phyloP scores from a whole-genome alignment of 371 early-diverging fungal genomes.

The Dinochytrium kinnereticum region DNA sequence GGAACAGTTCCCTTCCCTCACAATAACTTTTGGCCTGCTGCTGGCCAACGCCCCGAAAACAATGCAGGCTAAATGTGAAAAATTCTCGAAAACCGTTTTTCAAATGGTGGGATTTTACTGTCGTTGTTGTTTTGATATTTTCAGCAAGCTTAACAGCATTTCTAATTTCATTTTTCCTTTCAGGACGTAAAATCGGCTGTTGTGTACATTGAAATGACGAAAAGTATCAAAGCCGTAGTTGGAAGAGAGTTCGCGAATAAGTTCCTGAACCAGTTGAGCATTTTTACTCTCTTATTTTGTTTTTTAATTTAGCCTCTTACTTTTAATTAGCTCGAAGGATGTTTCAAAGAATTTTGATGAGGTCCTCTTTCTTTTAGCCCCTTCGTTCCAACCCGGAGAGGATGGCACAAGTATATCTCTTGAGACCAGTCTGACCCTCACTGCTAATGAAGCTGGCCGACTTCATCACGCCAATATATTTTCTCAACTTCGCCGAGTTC shows the following conservation, averaged over 20 bases:
- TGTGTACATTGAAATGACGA: background rate
- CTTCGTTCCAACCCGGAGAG: no score
- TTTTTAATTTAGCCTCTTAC: no score
- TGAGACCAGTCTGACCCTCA: no score
- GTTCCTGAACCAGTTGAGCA: background rate
- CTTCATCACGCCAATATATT: no score
- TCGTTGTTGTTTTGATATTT: no score
- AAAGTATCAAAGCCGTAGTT: background rate
- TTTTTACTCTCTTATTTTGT: background rate
- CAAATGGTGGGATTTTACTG: background rate
- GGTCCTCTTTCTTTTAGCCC: background rate
- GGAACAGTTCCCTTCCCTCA: background rate
- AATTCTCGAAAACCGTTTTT: background rate
- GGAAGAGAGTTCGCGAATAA: background rate
- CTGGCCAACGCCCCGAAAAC: background rate
- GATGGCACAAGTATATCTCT: no score
- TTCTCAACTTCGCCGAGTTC: no score
- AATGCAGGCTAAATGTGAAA: background rate
- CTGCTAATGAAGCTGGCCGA: no score
- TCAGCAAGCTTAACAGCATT: no score
- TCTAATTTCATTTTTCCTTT: background rate
- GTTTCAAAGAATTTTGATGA: background rate
- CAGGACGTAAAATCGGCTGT: background rate
- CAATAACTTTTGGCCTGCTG: background rate
- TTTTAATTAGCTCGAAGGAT: background rate